Evolutionary conservation across 768 basidiomycete genomes (phyloP).

Genomic region (Calocybe gangraenosa): DNA sequence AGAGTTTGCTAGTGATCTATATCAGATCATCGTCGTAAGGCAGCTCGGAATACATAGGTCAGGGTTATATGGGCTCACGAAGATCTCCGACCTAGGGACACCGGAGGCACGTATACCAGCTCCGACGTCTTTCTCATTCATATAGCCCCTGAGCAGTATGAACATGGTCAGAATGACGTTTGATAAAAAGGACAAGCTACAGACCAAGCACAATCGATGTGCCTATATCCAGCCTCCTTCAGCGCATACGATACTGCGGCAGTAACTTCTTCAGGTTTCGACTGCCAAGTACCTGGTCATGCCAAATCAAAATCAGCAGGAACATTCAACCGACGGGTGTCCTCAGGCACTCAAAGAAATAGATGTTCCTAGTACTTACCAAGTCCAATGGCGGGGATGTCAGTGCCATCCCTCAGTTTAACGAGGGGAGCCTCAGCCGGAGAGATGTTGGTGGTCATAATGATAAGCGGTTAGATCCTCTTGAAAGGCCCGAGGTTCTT

Average conservation of each 20-base stretch:
- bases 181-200: slow-evolving; percentile 1
- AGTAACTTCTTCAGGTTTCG: slow-evolving; percentile 65
- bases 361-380: slow-evolving; percentile 30
- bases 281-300: slow-evolving; percentile 73
- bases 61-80: slow-evolving; percentile 26
- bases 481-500: no score
- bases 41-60: neutral
- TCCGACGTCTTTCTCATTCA: slow-evolving; percentile 82
- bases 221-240: slow-evolving; percentile 70
- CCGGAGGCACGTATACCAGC: slow-evolving; percentile 75
- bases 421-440: slow-evolving; percentile 23
- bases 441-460: no score
- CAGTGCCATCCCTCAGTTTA: slow-evolving; percentile 57
- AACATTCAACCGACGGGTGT: no score
- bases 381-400: slow-evolving; percentile 54
- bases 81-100: slow-evolving; percentile 65
- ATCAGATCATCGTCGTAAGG: neutral
- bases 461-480: no score
- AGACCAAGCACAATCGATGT: slow-evolving; percentile 65
- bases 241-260: slow-evolving; percentile 72
- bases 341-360: neutral
- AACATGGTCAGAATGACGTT: neutral
- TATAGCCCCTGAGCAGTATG: slow-evolving; percentile 45
- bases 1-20: slow-evolving; percentile 71
- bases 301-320: neutral